These are phyloP conservation scores for Clonostachys chloroleuca DNA, from an alignment of 2,329 filamentous ascomycete species.

Conservation along the genomic window DNA sequence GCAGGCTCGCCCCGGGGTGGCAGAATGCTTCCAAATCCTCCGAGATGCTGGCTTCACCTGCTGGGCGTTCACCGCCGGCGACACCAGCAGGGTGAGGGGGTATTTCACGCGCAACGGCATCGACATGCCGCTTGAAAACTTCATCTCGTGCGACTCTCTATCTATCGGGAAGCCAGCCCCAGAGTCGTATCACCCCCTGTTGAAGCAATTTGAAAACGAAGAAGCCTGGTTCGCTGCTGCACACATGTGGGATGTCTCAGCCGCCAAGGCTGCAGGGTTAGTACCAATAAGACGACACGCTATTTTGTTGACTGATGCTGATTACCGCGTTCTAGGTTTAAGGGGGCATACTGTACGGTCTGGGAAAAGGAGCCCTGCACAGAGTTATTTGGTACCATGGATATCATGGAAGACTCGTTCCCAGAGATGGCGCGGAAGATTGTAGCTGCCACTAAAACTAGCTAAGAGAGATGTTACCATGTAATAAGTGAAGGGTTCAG, in stretches of 20 bases:
- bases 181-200: slow-evolving; percentile 36
- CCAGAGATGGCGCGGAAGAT: slow-evolving; percentile 40
- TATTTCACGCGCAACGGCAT: slow-evolving; percentile 44
- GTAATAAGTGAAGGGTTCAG: too few species aligned
- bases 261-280: slow-evolving; percentile 40
- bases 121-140: slow-evolving; percentile 42
- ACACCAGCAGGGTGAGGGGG: slow-evolving; percentile 40
- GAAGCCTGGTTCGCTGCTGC: slow-evolving; percentile 54
- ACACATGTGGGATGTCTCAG: slow-evolving; percentile 55
- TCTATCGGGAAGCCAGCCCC: slow-evolving; percentile 46
- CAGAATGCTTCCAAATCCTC: slow-evolving; percentile 34
- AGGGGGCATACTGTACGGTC: slow-evolving; percentile 47
- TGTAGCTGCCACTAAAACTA: slow-evolving; percentile 12
- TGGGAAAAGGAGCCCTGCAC: slow-evolving; percentile 45
- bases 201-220: slow-evolving; percentile 28
- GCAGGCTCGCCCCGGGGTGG: slow-evolving; percentile 28
- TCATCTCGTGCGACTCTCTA: slow-evolving; percentile 43
- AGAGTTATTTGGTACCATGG: slow-evolving; percentile 47
- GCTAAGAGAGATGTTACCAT: too few species aligned
- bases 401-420: slow-evolving; percentile 40
- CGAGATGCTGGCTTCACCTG: slow-evolving; percentile 41
- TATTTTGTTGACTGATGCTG: neutral
- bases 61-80: slow-evolving; percentile 50
- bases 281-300: neutral
- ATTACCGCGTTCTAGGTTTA: slow-evolving; percentile 23